Conservation (phyloP, 23 red algal species). For the Gracilaria gracilis region DNA sequence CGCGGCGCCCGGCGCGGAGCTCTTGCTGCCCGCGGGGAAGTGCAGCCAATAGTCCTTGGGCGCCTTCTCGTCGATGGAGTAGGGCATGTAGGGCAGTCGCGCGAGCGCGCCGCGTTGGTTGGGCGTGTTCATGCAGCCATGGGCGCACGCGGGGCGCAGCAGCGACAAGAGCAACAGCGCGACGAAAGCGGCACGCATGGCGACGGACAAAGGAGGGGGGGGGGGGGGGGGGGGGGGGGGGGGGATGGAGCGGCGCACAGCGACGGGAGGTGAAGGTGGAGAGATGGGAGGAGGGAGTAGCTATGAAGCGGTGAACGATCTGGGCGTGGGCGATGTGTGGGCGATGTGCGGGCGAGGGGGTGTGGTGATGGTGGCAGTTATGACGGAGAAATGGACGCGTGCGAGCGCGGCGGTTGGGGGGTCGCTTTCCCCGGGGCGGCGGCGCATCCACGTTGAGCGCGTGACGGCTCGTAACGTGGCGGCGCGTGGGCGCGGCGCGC, state of each 20-base stretch:
- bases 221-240: no score
- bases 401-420: no score
- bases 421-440: neutral
- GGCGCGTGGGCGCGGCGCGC: no score
- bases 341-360: no score
- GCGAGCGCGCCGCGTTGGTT: conserved; percentile 54
- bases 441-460: neutral
- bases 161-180: neutral
- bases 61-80: conserved; percentile 23
- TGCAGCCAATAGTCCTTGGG: conserved; percentile 49
- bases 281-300: no score
- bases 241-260: no score
- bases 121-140: conserved; percentile 37
- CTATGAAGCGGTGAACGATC: no score
- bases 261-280: neutral
- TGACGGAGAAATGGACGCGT: no score
- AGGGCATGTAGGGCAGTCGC: conserved; percentile 6
- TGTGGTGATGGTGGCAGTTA: no score
- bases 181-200: neutral
- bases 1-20: conserved; percentile 18
- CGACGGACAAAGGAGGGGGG: no score
- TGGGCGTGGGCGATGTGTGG: no score
- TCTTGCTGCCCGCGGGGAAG: conserved; percentile 52
- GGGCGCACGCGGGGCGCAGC: neutral
- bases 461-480: neutral